Evolutionary conservation across 345 rosid species (phyloP).

Genomic region (Xanthoceras sorbifolium): DNA sequence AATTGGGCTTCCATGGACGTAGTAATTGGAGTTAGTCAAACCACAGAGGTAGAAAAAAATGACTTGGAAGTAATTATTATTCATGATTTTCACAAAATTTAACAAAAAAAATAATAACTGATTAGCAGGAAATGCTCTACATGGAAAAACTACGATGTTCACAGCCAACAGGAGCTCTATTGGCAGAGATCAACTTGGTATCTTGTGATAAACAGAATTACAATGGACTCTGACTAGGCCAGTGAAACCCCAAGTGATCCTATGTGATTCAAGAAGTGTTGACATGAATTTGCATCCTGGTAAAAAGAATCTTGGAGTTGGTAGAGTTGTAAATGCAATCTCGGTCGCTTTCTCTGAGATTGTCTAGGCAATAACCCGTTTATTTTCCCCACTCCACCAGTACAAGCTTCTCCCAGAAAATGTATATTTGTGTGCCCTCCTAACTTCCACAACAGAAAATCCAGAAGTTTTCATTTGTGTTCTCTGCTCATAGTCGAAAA

Average conservation of each 20-base stretch:
- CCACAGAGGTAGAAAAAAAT: background rate
- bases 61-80: background rate
- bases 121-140: background rate
- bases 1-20: background rate
- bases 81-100: background rate
- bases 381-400: background rate
- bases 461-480: background rate
- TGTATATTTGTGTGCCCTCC: background rate
- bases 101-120: background rate
- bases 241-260: background rate
- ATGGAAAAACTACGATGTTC: background rate
- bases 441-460: background rate
- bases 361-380: no score
- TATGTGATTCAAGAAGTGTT: background rate
- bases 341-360: background rate
- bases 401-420: background rate
- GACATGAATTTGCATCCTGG: background rate
- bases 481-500: background rate
- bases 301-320: no score
- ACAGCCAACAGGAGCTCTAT: slow-evolving; percentile 6
- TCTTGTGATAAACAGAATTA: background rate
- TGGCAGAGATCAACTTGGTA: background rate
- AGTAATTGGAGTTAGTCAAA: background rate
- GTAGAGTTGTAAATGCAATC: slow-evolving; percentile 9
- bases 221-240: background rate